phyloP scores from a whole-genome alignment of 495 filamentous ascomycete species.

The Antarctomyces pellizariae region DNA sequence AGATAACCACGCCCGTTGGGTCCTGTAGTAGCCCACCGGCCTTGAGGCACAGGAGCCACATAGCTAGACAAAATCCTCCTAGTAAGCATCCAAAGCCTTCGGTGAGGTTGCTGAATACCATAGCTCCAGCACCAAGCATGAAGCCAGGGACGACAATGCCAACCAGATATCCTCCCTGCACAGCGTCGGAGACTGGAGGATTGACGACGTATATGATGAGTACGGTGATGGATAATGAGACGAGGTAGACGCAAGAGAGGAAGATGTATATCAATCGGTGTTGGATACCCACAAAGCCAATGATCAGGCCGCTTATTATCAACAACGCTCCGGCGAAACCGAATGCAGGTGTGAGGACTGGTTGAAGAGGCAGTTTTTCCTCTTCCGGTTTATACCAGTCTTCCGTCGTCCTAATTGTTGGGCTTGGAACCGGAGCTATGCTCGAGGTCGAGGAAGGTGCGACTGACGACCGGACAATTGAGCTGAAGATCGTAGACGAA shows the following conservation, averaged over 20 bases:
- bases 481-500: too few relatives aligned
- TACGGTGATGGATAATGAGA: constrained; percentile 51
- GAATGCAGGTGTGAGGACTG: constrained; percentile 55
- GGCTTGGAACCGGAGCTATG: constrained; percentile 1
- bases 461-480: too few relatives aligned
- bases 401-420: constrained; percentile 3
- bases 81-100: constrained; percentile 73
- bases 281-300: constrained; percentile 64
- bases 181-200: constrained; percentile 45
- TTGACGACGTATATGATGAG: constrained; percentile 81
- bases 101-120: constrained; percentile 66
- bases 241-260: constrained; percentile 52
- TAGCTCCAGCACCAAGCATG: constrained; percentile 49
- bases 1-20: constrained; percentile 36
- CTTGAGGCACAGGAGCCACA: constrained; percentile 72
- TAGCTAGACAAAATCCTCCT: constrained; percentile 69
- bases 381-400: constrained; percentile 10
- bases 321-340: constrained; percentile 59
- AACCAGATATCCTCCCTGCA: constrained; percentile 79
- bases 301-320: constrained; percentile 39
- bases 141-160: constrained; percentile 53
- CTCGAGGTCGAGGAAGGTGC: background rate
- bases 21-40: constrained; percentile 48
- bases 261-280: constrained; percentile 67
- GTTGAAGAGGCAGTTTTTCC: constrained; percentile 42